Conservation (phyloP, 495 filamentous ascomycete species). For the Penicillium manginii region DNA sequence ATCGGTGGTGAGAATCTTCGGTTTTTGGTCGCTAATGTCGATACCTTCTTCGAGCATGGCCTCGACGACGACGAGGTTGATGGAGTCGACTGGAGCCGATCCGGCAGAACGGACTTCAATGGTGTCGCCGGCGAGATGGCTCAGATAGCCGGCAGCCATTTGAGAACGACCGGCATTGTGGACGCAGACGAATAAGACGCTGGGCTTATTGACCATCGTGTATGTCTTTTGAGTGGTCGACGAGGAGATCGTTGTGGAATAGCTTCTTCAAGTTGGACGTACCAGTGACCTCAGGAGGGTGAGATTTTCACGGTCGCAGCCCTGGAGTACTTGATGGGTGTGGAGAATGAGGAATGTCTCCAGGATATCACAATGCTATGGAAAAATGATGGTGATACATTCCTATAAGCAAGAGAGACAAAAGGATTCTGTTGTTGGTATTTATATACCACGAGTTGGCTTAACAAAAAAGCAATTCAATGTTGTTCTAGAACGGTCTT, state of each 20-base stretch:
- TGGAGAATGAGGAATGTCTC: constrained; percentile 14
- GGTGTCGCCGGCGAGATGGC: constrained; percentile 27
- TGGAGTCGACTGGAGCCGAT: constrained; percentile 30
- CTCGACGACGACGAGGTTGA: constrained; percentile 31
- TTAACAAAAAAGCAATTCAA: constrained; percentile 5
- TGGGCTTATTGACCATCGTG: constrained; percentile 28
- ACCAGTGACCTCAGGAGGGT: constrained; percentile 6
- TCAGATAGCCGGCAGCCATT: constrained; percentile 35
- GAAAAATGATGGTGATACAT: constrained; percentile 7
- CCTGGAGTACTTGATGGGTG: constrained; percentile 11
- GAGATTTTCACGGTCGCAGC: constrained; percentile 16
- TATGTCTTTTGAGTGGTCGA: constrained; percentile 15
- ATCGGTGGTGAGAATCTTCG: constrained; percentile 31
- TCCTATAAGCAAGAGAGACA: constrained; percentile 7
- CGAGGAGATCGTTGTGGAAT: constrained; percentile 8
- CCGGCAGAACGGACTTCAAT: constrained; percentile 35
- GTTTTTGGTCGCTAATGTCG: constrained; percentile 28
- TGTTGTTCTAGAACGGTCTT: constrained; percentile 17
- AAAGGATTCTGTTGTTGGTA: constrained; percentile 8
- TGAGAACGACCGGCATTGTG: constrained; percentile 38
- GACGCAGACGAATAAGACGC: constrained; percentile 35
- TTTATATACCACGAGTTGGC: constrained; percentile 21
- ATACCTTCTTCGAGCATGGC: constrained; percentile 40
- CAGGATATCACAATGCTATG: constrained; percentile 7
- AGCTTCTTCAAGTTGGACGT: constrained; percentile 17